phyloP scores from a whole-genome alignment of 2,329 filamentous ascomycete species.

The Xylaria arbuscula region DNA sequence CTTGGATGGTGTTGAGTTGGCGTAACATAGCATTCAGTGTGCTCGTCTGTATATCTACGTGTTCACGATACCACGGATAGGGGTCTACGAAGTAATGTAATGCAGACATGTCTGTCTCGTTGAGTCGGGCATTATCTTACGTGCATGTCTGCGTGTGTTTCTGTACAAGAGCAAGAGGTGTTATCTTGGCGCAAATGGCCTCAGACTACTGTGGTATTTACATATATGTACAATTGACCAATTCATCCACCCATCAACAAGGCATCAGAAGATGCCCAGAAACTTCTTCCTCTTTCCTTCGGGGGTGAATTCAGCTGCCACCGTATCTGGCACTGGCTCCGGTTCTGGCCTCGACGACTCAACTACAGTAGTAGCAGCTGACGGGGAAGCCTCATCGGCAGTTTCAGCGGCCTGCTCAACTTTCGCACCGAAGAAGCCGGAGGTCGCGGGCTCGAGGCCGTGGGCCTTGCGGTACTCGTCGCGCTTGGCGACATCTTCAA shows the following conservation, averaged over 20 bases:
- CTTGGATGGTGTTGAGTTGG: slow-evolving; percentile 78
- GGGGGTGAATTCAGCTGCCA: slow-evolving; percentile 28
- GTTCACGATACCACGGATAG: slow-evolving; percentile 41
- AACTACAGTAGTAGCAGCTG: slow-evolving; percentile 26
- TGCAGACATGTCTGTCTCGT: slow-evolving; percentile 13
- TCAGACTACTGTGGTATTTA: slow-evolving; percentile 31
- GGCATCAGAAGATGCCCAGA: slow-evolving; percentile 79
- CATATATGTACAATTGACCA: slow-evolving; percentile 5
- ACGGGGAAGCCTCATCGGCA: slow-evolving; percentile 15
- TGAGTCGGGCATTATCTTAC: slow-evolving; percentile 8
- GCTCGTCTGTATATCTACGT: slow-evolving; percentile 6
- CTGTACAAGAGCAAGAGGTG: slow-evolving; percentile 33
- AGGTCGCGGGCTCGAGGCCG: slow-evolving; percentile 69
- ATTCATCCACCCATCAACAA: neutral
- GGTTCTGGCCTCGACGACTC: slow-evolving; percentile 27
- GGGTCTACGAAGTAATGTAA: slow-evolving; percentile 16
- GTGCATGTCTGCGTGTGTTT: slow-evolving; percentile 10
- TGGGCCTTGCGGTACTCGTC: slow-evolving; percentile 87
- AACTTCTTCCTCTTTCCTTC: slow-evolving; percentile 76
- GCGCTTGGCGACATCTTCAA: slow-evolving; percentile 90
- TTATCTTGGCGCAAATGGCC: slow-evolving; percentile 5
- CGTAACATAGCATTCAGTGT: slow-evolving; percentile 35
- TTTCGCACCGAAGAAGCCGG: slow-evolving; percentile 41
- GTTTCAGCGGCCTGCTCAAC: slow-evolving; percentile 40
- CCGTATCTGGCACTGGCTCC: neutral